Evolutionary conservation across 352 stramenopile genomes (phyloP), one percentile per base, ranked within the genome.

Genomic region (Saprolegnia parasitica): DNA sequence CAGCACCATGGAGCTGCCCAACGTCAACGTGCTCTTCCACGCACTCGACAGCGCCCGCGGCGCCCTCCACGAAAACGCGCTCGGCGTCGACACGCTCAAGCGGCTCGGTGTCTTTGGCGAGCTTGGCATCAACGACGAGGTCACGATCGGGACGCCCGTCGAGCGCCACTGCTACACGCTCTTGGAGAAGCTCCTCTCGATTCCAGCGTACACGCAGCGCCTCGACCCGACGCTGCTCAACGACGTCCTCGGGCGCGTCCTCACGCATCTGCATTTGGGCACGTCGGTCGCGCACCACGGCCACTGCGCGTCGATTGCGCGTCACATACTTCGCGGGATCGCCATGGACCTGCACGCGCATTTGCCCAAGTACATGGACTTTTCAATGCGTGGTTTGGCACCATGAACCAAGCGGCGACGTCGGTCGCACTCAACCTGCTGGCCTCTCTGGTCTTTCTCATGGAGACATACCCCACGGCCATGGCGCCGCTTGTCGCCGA

Each of bases 351-450:
- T 70, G 32, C 63, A 70, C 37, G 4, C 63, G n/a, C 42, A 46
- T 24, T 42, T 70, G 42, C 13, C 16, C 29, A 50, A 35, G n/a
- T 60, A 46, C 21, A 70, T 70, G 63, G 26, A 62, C n/a, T 70
- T 61, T 70, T 70, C 35, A 29, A 70, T 26, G 40, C 45, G 18
- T 70, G 63, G 63, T 70, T 70, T 39, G 26, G 18, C 37, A 29
- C 45, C 26, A 26, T 11, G 8, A 52, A 40, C 10, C 18, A 15
- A 46, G n/a, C 49, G 15, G 8, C 52, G 32, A 58, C 23, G 15
- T 20, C 35, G 5, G 39, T 70, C 21, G 46, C 63, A n/a, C 54
- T 56, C 11, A 60, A 70, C 21, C 20, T 70, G 5, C 63, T 70
- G 9, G 39, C n/a, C 29, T 61, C 45, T 26, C 42, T 70, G 45